phyloP scores from a whole-genome alignment of 2,329 filamentous ascomycete genomes.

The Emmonsia crescens region DNA sequence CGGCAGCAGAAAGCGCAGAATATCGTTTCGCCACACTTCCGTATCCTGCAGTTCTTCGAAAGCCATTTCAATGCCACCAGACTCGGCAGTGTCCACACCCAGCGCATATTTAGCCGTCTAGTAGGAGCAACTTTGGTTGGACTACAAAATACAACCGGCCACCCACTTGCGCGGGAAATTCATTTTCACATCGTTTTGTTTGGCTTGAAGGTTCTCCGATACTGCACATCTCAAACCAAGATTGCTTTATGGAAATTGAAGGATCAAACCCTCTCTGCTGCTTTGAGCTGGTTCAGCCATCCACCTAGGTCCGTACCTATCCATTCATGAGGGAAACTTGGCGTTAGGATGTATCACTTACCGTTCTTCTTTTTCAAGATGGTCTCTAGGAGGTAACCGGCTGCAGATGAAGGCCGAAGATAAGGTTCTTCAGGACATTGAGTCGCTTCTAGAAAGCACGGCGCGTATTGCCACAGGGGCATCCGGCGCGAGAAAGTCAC shows the following conservation, averaged over 20 bases:
- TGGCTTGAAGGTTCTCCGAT: constrained; percentile 63
- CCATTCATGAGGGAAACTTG: neutral
- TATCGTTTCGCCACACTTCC: constrained; percentile 73
- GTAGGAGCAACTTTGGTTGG: constrained; percentile 69
- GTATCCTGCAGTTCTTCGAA: constrained; percentile 75
- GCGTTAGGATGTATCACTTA: constrained; percentile 11
- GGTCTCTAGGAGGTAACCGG: constrained; percentile 92
- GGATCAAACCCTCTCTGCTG: constrained; percentile 77
- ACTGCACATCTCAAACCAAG: constrained; percentile 54
- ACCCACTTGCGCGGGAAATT: constrained; percentile 85
- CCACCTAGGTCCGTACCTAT: constrained; percentile 48
- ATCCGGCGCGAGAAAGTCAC: constrained; percentile 48
- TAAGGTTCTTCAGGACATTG: constrained; percentile 66
- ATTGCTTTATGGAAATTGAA: constrained; percentile 71
- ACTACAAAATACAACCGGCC: constrained; percentile 57
- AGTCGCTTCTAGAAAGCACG: constrained; percentile 54
- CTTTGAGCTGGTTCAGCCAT: constrained; percentile 76
- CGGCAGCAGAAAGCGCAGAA: constrained; percentile 71
- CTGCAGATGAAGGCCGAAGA: constrained; percentile 90
- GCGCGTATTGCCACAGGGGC: constrained; percentile 44
- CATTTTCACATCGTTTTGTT: constrained; percentile 82
- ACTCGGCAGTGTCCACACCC: constrained; percentile 70
- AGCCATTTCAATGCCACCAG: constrained; percentile 93
- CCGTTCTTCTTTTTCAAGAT: constrained; percentile 37
- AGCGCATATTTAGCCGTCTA: constrained; percentile 70